Evolutionary conservation across 768 basidiomycete species (phyloP).

Genomic region (Tricholoma bakamatsutake): DNA sequence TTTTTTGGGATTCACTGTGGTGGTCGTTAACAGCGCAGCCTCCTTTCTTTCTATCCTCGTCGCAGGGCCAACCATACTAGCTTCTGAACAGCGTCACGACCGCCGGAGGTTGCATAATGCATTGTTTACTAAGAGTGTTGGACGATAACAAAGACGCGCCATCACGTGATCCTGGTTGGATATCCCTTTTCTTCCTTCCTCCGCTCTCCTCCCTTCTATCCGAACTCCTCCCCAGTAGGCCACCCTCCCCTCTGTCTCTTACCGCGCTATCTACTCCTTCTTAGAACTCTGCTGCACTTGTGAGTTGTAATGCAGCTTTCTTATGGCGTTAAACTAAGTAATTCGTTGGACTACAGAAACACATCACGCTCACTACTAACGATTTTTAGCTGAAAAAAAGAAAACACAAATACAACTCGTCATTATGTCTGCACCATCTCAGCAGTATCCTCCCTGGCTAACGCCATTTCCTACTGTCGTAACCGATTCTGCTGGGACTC

Average conservation of each 20-base stretch:
- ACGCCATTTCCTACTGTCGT: slow-evolving; percentile 47
- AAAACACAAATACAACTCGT: slow-evolving; percentile 8
- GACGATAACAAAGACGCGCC: neutral
- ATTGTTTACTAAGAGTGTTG: neutral
- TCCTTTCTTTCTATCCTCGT: too few relatives aligned
- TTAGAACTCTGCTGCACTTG: slow-evolving; percentile 1
- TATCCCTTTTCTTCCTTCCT: neutral
- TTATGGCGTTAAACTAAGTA: neutral
- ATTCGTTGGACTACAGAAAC: slow-evolving; percentile 11
- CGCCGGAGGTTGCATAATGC: too few relatives aligned
- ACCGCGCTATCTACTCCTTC: slow-evolving; percentile 2
- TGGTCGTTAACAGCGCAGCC: too few relatives aligned
- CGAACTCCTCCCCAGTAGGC: neutral
- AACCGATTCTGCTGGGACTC: slow-evolving; percentile 46
- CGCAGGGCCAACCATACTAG: too few relatives aligned
- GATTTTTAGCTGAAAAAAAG: slow-evolving; percentile 18
- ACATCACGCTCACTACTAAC: slow-evolving; percentile 42
- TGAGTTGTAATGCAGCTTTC: neutral
- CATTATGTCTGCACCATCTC: slow-evolving; percentile 55
- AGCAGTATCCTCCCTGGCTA: slow-evolving; percentile 70
- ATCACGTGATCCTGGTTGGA: slow-evolving; percentile 18
- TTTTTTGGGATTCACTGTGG: too few relatives aligned
- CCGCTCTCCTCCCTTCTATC: slow-evolving; percentile 7
- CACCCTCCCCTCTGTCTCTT: slow-evolving; percentile 4
- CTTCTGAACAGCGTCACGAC: too few relatives aligned